A percentile compares a stretch with the other conserved stretches of the same genome.
phyloP scores from a whole-genome alignment of 1,284 basidiomycete species.

The Ustilago cynodontis region DNA sequence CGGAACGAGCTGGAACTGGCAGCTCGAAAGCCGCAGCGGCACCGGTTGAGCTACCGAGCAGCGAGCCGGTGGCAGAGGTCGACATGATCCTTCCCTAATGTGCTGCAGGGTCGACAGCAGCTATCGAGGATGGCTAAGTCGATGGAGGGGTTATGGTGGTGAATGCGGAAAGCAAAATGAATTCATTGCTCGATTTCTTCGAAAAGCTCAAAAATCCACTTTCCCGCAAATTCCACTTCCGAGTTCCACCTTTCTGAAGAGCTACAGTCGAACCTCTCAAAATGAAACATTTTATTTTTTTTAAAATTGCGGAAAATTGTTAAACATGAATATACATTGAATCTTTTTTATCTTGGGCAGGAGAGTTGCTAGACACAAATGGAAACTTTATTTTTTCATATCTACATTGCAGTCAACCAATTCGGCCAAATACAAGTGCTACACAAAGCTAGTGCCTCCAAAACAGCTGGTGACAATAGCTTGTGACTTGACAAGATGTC shows the following conservation, averaged over 20 bases:
- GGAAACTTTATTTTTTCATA: no score
- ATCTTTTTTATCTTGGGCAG: no score
- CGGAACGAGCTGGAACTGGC: conserved; percentile 24
- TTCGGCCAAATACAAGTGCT: no score
- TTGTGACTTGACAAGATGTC: no score
- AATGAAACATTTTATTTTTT: no score
- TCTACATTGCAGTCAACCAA: no score
- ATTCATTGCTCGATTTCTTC: not conserved
- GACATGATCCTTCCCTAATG: conserved; percentile 2
- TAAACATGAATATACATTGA: no score
- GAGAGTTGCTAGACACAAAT: no score
- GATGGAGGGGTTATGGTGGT: conserved; percentile 1
- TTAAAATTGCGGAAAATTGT: no score
- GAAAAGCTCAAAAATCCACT: not conserved
- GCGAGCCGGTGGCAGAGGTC: not conserved
- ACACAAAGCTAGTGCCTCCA: no score
- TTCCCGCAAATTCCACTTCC: conserved; percentile 17
- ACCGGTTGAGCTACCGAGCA: conserved; percentile 7
- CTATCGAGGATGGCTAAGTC: not conserved
- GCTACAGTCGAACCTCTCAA: no score
- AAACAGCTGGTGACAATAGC: no score
- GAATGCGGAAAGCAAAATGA: conserved; percentile 6
- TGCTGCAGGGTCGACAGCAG: not conserved
- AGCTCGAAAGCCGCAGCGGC: conserved; percentile 22
- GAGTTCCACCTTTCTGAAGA: conserved; percentile 31